Conservation (phyloP, 2,329 filamentous ascomycete genomes). For the Trichoderma sp. region DNA sequence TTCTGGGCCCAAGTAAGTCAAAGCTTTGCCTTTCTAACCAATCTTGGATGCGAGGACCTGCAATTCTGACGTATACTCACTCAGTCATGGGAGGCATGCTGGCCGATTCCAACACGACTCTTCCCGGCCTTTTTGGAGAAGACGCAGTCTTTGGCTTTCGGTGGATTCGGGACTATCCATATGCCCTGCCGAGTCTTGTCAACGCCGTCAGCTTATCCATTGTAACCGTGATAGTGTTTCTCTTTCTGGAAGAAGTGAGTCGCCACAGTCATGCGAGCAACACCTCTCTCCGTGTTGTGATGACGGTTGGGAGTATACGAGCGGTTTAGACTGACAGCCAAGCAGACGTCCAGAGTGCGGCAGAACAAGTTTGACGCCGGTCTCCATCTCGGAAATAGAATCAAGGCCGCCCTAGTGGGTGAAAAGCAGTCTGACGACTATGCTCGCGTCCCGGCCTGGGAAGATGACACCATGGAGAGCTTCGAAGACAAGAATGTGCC, state of each 20-base stretch:
- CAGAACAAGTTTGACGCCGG: conserved; percentile 47
- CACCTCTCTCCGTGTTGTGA: background rate
- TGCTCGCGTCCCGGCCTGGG: background rate
- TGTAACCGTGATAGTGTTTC: conserved; percentile 57
- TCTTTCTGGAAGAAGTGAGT: conserved; percentile 69
- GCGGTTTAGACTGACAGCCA: conserved; percentile 36
- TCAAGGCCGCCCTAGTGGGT: conserved; percentile 37
- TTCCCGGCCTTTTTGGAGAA: conserved; percentile 19
- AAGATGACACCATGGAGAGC: background rate
- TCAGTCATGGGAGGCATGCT: conserved; percentile 18
- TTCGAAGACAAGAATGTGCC: conserved; percentile 26
- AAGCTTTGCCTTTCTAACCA: background rate
- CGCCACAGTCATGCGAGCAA: too few species aligned
- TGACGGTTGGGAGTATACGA: background rate
- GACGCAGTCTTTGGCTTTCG: conserved; percentile 6
- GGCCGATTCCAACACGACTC: conserved; percentile 6
- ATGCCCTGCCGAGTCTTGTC: conserved; percentile 68
- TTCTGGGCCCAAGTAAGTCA: conserved; percentile 7
- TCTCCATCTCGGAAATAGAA: conserved; percentile 39
- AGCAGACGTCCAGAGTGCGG: conserved; percentile 5
- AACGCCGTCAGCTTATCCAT: conserved; percentile 62
- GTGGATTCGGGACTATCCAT: conserved; percentile 68
- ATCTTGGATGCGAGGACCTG: background rate
- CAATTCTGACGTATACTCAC: background rate
- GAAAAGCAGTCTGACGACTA: conserved; percentile 30